Percentiles rank a stretch among this genome's conserved stretches.
Conservation (phyloP, 495 filamentous ascomycete genomes). For the Cercophora samala region DNA sequence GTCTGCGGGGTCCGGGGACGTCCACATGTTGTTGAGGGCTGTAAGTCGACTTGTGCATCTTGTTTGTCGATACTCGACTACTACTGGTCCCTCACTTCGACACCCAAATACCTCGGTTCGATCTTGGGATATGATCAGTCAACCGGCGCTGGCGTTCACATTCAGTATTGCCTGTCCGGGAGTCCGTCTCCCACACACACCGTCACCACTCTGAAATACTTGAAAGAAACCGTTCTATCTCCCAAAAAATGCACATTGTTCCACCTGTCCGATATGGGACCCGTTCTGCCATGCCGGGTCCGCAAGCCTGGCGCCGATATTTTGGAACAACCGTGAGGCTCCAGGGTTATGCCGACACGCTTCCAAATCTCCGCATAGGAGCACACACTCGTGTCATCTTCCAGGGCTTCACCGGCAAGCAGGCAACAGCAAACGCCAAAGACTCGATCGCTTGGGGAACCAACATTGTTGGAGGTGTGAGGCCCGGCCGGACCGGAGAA, state of each 20-base stretch:
- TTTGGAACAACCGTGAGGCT: constrained; percentile 12
- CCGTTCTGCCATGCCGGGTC: background rate
- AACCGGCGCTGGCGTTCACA: background rate
- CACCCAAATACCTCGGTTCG: constrained; percentile 2
- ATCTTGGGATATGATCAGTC: background rate
- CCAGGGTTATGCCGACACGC: constrained; percentile 56
- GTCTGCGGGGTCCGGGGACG: constrained; percentile 1
- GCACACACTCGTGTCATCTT: constrained; percentile 78
- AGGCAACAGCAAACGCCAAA: constrained; percentile 73
- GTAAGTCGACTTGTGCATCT: background rate
- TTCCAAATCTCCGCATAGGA: constrained; percentile 73
- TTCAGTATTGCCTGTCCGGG: background rate
- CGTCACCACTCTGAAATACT: background rate
- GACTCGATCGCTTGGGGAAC: constrained; percentile 84
- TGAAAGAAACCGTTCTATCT: background rate
- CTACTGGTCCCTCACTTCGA: background rate
- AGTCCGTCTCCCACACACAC: background rate
- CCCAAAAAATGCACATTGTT: background rate
- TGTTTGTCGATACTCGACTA: background rate
- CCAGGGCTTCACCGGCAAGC: constrained; percentile 80
- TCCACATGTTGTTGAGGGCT: background rate
- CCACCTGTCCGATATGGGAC: background rate
- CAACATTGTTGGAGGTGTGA: constrained; percentile 83
- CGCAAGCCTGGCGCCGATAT: background rate
- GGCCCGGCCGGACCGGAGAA: constrained; percentile 69